Percentiles rank a stretch among this genome's conserved stretches.
Evolutionary conservation across 306 rosid genomes (phyloP).

Genomic region (Medicago arabica): DNA sequence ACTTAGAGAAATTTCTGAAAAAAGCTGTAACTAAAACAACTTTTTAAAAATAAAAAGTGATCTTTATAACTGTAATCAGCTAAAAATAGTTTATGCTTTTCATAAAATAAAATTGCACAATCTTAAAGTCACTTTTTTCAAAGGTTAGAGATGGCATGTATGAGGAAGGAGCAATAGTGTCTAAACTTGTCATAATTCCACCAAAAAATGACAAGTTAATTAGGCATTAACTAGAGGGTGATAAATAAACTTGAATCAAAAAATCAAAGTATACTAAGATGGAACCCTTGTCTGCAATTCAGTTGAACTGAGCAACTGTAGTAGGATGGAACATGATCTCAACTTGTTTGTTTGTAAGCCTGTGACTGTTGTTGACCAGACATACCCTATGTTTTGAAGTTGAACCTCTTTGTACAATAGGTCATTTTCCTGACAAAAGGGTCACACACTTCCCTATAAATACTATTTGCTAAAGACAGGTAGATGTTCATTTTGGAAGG

Average conservation of each 20-base stretch:
- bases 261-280: background rate
- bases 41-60: constrained; percentile 13
- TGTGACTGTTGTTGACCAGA: constrained; percentile 35
- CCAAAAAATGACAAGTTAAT: background rate
- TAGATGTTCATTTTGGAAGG: background rate
- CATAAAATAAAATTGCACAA: background rate
- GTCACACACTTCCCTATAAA: constrained; percentile 26
- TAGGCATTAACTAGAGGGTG: constrained; percentile 6
- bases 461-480: constrained; percentile 15
- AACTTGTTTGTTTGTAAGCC: constrained; percentile 27
- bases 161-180: background rate
- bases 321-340: constrained; percentile 28
- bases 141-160: background rate
- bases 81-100: constrained; percentile 6
- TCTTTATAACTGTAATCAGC: background rate
- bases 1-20: background rate
- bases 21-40: background rate
- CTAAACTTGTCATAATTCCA: background rate
- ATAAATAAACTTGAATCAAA: constrained; percentile 14
- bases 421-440: constrained; percentile 31
- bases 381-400: constrained; percentile 12
- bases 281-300: background rate
- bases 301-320: constrained; percentile 4
- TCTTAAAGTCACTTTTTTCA: constrained; percentile 9
- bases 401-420: background rate